Evolutionary conservation across 306 rosid species (phyloP), one percentile per base, ranked within the genome.

Genomic region (Gillenia trifoliata): DNA sequence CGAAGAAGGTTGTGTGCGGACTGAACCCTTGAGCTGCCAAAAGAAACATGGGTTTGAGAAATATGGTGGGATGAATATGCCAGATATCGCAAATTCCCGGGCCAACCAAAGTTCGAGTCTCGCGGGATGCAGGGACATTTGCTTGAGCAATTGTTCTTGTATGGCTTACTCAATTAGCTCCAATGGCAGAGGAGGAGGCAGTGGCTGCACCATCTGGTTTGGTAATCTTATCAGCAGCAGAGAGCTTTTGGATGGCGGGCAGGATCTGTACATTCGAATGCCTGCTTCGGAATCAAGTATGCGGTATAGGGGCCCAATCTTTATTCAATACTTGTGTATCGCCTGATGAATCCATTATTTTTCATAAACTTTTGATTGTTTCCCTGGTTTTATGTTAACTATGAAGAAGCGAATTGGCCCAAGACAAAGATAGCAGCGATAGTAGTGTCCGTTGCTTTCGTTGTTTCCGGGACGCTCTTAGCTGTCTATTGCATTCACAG

Each of bases 151-250:
- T n/a, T 89, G 92, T 61, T 79, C 87, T 11, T 89, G 94, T 77
- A 74, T 62, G 65, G 92, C 90, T 61, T 87, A 72, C 63, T 71
- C 92, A 22, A 10, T 49, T 49, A 81, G 81, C 65, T 40, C 82
- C 1, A 81, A 73, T 75, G 57, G 36, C 26, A 71, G 79, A 12
- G 87, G 71, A 56, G 86, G 66, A 22, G 88, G 88, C 3, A 85
- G 82, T 73, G 92, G 89, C 20, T 91, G 93, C 66, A 79, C 76
- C 30, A 66, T 82, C 60, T 87, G 93, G 93, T 82, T 76, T 72
- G 74, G 83, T 70, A 82, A 74, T 29, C 78, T 88, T 9, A n/a
- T 40, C 17, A 87, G 85, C 61, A 50, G 82, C 3, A 82, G 82
- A 73, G 74, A 76, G 52, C 52, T 80, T 64, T 28, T 40, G 3